phyloP scores from a whole-genome alignment of 2,329 filamentous ascomycete species.

The Lecanicillium sp. region DNA sequence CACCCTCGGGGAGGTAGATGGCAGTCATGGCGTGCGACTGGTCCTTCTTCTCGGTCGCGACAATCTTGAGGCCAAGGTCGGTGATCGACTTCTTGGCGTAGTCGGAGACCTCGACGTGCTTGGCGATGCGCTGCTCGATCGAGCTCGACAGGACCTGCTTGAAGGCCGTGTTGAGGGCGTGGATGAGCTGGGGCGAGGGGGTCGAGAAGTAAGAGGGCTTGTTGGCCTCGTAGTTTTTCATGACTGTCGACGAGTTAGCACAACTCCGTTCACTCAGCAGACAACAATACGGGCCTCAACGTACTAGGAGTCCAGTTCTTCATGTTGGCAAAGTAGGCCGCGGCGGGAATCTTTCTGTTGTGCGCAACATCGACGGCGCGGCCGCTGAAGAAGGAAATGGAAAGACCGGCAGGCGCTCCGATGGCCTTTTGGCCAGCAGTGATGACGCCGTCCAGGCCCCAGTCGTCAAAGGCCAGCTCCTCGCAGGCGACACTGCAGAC shows the following conservation, averaged over 20 bases:
- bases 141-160: conserved; percentile 78
- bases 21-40: conserved; percentile 98
- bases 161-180: conserved; percentile 84
- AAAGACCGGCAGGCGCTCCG: conserved; percentile 87
- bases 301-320: conserved; percentile 93
- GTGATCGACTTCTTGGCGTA: conserved; percentile 78
- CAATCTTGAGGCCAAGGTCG: conserved; percentile 78
- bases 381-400: conserved; percentile 89
- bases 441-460: conserved; percentile 86
- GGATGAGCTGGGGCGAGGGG: conserved; percentile 87
- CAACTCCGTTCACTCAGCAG: neutral
- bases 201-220: conserved; percentile 98
- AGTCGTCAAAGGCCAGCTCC: conserved; percentile 92
- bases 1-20: conserved; percentile 82
- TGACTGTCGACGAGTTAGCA: conserved; percentile 49
- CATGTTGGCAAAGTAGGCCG: conserved; percentile 91
- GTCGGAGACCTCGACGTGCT: conserved; percentile 72
- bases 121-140: conserved; percentile 74
- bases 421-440: conserved; percentile 97
- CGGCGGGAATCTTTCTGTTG: conserved; percentile 71
- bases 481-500: conserved; percentile 96
- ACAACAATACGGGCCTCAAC: conserved; percentile 25
- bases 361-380: conserved; percentile 78
- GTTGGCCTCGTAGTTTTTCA: conserved; percentile 98
- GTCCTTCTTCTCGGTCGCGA: conserved; percentile 78